phyloP scores from a whole-genome alignment of 495 filamentous ascomycete species.

The Lophiostoma macrostomum region DNA sequence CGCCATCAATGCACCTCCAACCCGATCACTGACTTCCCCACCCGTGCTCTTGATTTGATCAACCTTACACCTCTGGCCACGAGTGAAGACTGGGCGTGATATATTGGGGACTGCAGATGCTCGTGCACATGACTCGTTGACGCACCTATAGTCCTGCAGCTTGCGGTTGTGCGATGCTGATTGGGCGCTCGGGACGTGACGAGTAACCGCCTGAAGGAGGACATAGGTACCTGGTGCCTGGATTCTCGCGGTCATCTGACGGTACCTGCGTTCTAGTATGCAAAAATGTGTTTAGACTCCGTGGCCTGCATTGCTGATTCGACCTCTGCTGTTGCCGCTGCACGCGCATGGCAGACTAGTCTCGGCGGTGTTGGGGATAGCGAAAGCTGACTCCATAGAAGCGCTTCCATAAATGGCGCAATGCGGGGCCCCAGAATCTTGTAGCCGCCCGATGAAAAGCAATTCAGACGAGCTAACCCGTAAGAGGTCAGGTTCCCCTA shows the following conservation, averaged over 20 bases:
- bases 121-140: not conserved
- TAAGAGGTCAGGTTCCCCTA: no score
- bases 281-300: not conserved
- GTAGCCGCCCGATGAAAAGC: not conserved
- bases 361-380: not conserved
- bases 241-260: constrained; percentile 5
- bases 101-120: not conserved
- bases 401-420: not conserved
- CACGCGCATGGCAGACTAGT: not conserved
- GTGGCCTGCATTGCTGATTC: not conserved
- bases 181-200: constrained; percentile 2
- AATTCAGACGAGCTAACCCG: not conserved
- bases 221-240: not conserved
- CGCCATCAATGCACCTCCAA: no score
- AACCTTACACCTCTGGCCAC: not conserved
- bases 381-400: not conserved
- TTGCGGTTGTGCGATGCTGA: not conserved
- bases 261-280: not conserved
- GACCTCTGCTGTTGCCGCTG: not conserved
- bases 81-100: not conserved
- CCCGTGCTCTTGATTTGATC: constrained; percentile 17
- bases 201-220: constrained; percentile 7
- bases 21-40: constrained; percentile 6
- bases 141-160: not conserved
- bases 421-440: not conserved